Percentiles rank a stretch among this genome's conserved stretches.
These are phyloP conservation scores for Paramecium tetraurelia DNA, from an alignment of 73 alveolate genomes.

Conservation along the genomic window DNA sequence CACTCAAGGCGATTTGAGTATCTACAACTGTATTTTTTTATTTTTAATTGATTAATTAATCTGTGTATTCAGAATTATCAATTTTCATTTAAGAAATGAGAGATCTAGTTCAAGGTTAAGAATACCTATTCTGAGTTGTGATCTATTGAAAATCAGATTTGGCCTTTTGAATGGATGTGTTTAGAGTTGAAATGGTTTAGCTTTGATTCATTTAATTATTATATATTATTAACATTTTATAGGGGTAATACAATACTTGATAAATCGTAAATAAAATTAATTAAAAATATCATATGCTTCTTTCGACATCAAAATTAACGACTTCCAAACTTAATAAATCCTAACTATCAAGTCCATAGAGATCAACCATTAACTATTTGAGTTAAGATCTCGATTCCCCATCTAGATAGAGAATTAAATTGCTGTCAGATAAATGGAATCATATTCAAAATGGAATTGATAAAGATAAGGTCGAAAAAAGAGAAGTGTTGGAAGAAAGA, in stretches of 20 bases:
- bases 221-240: not conserved
- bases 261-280: not conserved
- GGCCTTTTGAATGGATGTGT: constrained; percentile 23
- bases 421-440: constrained; percentile 43
- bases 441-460: constrained; percentile 50
- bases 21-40: constrained; percentile 34
- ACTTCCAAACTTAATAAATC: not conserved
- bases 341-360: constrained; percentile 35
- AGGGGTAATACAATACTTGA: not conserved
- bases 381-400: constrained; percentile 49
- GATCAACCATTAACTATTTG: constrained; percentile 32
- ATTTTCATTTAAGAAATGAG: constrained; percentile 26
- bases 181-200: constrained; percentile 31
- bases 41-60: constrained; percentile 31
- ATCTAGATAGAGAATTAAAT: constrained; percentile 10
- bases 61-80: constrained; percentile 5
- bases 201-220: constrained; percentile 11
- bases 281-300: constrained; percentile 11
- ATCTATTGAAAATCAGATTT: constrained; percentile 14
- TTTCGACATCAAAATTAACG: constrained; percentile 34
- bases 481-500: constrained; percentile 47
- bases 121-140: constrained; percentile 24
- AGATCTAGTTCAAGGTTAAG: not conserved
- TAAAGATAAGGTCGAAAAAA: constrained; percentile 37
- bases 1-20: not conserved